Evolutionary conservation across 768 basidiomycete species (phyloP), one percentile per base, ranked within the genome.

Genomic region (Boletus barrowsii): DNA sequence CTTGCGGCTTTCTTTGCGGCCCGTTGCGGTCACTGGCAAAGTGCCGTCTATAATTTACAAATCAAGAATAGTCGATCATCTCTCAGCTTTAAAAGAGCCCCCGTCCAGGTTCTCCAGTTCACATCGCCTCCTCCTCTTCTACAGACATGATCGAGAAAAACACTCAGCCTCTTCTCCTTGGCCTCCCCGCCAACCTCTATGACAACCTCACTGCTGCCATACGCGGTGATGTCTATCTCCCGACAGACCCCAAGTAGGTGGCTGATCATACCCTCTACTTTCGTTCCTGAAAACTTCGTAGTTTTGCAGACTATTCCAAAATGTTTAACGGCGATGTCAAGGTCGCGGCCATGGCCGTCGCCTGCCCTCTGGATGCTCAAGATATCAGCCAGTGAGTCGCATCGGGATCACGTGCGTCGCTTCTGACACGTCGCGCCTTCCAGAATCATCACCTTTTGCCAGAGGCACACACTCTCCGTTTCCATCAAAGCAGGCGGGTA

Each of bases 401-500:
- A 42, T 48, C 26, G 4, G 8, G 15, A 54, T 45, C 58, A 56
- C 51, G 47, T 47, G 47, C 36, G 49, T 35, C 11, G 36, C 49
- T 42, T 59, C 58, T 53, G 35, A 59, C 42, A 24, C 42, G 42
- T 9, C 29, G 26, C 7, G 10, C 13, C 32, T 53, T 54, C 51
- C 5, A 92, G 90, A 62, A 76, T 83, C 52, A 70, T 96, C 53
- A 60, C 79, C 13, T 93, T 95, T 69, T 94, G 92, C 65, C 71
- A 67, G n/a, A 81, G 83, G 50, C 78, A 93, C 63, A 72, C 72
- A 0, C 73, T 95, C 3, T 83, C 87, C 10, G 81, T 88, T 6
- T 93, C 90, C 10, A 80, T 93, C 62, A 93, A 92, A 67, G 88
- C 90, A 2, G 94, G 94, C 24, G 94, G 94, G 0, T 94, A 89